Base-by-base conservation (phyloP, 352 stramenopile genomes). In the Phytophthora ohioensis region DNA sequence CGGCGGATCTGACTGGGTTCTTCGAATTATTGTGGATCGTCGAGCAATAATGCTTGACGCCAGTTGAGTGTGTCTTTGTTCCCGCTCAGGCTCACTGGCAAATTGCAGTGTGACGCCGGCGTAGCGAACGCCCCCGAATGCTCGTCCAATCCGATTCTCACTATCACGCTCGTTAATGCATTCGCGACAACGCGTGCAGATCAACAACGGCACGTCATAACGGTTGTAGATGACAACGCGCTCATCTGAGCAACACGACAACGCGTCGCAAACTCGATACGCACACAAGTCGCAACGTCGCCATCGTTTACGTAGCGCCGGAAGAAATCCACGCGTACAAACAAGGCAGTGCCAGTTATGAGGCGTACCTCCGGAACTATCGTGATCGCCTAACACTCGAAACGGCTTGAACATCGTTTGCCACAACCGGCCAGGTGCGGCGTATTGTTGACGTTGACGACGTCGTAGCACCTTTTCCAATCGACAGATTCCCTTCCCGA, bases 171-270 rank as follows among this genome's bases (percentile, higher is more conserved):
- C 71, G 27, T 79, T 58, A 15, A 79, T 76, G 31, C 67, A 79
- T 42, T 79, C 71, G 21, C 57, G 67, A 61, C 72, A 79, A 30
- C 68, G 72, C 21, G 49, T 48, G 30, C 72, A 79, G 2, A 79
- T 63, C 8, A 68, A 54, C 38, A 79, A 57, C 0, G 63, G 49
- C 0, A 65, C 72, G 4, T 76, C 63, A 45, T 79, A 76, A 36
- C 72, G 72, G 34, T 67, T 76, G 72, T 79, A 79, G 15, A 79
- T 73, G 21, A 68, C 72, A 17, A 79, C 67, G 6, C 65, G 67
- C 13, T 76, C 72, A 12, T 69, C 55, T 5, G 72, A 71, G 27
- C 68, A 79, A n/a, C 72, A 79, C 11, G 52, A 46, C 2, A 61
- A 51, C 11, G 64, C 56, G 35, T 38, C 38, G 47, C 72, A 79